phyloP scores from a whole-genome alignment of 306 rosid genomes.

The Trifolium dubium region DNA sequence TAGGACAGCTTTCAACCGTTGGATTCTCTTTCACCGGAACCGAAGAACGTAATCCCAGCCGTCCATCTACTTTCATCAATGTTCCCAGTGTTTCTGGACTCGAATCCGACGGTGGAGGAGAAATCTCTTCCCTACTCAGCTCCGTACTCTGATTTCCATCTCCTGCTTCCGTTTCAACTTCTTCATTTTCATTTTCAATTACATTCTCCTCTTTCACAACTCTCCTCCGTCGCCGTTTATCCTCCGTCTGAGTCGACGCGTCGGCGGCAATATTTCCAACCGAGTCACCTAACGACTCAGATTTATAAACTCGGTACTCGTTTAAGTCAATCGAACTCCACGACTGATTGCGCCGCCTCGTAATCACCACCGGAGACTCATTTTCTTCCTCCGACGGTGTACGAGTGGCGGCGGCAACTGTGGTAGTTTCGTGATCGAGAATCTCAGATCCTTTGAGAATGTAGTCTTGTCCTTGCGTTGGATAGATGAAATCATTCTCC shows the following conservation, averaged over 20 bases:
- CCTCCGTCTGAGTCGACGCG: slow-evolving; percentile 96
- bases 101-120: slow-evolving; percentile 98
- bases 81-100: slow-evolving; percentile 93
- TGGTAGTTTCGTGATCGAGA: slow-evolving; percentile 45
- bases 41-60: slow-evolving; percentile 52
- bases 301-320: slow-evolving; percentile 89
- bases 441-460: slow-evolving; percentile 94
- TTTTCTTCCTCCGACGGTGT: slow-evolving; percentile 50
- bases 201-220: too few species aligned
- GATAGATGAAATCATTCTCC: slow-evolving; percentile 87
- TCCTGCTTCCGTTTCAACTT: slow-evolving; percentile 41
- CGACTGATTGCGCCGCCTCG: slow-evolving; percentile 79
- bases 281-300: slow-evolving; percentile 74
- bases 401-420: neutral
- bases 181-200: too few species aligned
- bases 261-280: slow-evolving; percentile 71
- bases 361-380: slow-evolving; percentile 55
- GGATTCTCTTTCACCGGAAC: slow-evolving; percentile 44
- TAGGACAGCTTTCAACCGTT: slow-evolving; percentile 54
- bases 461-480: slow-evolving; percentile 88
- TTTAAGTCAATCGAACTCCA: slow-evolving; percentile 84
- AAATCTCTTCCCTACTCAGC: slow-evolving; percentile 83
- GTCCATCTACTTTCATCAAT: slow-evolving; percentile 78
- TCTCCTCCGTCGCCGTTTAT: slow-evolving; percentile 71
- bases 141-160: slow-evolving; percentile 61